These are phyloP conservation scores for Lasiodiplodia sp. DNA, from an alignment of 2,329 filamentous ascomycete genomes.

Conservation along the genomic window DNA sequence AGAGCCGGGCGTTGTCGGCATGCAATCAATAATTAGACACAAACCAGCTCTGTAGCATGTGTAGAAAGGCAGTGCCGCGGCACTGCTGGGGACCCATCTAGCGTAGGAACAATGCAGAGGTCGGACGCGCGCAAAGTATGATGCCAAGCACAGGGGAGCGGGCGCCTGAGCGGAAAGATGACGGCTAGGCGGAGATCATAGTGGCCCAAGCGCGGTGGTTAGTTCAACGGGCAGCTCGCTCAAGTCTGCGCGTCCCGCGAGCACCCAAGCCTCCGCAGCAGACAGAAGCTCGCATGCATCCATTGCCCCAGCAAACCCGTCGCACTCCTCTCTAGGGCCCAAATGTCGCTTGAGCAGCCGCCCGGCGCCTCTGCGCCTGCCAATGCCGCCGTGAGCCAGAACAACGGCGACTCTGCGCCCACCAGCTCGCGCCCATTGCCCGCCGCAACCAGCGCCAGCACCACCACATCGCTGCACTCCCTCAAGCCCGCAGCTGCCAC, in stretches of 20 bases:
- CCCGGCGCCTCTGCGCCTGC: slow-evolving; percentile 23
- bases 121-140: neutral
- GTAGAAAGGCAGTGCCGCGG: neutral
- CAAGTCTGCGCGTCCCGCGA: slow-evolving; percentile 16
- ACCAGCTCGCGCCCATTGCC: slow-evolving; percentile 15
- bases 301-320: slow-evolving; percentile 3
- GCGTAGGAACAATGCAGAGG: neutral
- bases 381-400: slow-evolving; percentile 23
- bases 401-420: slow-evolving; percentile 22
- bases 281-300: slow-evolving; percentile 21
- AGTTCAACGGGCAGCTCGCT: slow-evolving; percentile 18
- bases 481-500: slow-evolving; percentile 14
- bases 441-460: slow-evolving; percentile 17
- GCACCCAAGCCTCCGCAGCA: slow-evolving; percentile 18
- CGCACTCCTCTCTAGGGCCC: slow-evolving; percentile 8
- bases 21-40: neutral
- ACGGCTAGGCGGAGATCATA: slow-evolving; percentile 21
- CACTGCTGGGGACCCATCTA: neutral
- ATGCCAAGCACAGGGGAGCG: slow-evolving; percentile 16
- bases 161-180: slow-evolving; percentile 12
- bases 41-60: neutral
- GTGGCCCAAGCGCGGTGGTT: slow-evolving; percentile 21
- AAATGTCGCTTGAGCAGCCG: slow-evolving; percentile 26
- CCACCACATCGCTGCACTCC: slow-evolving; percentile 6
- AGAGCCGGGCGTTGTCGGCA: neutral